phyloP scores from a whole-genome alignment of 306 rosid species.

The Sicyos edulis region DNA sequence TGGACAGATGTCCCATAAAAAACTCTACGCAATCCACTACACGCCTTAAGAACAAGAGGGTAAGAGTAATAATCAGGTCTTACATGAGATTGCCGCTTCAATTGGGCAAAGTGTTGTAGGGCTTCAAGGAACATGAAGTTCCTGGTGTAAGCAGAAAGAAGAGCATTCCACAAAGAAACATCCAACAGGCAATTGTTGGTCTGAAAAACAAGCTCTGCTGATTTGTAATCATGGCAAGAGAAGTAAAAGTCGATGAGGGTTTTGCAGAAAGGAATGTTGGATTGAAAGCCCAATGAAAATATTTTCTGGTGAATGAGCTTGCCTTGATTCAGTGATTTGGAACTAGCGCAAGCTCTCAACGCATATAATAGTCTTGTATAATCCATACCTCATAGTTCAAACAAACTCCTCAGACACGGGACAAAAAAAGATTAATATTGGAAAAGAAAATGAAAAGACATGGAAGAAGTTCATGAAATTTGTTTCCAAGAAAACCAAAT shows the following conservation, averaged over 20 bases:
- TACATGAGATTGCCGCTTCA: constrained; percentile 31
- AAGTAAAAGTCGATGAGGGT: constrained; percentile 50
- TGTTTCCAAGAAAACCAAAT: neutral
- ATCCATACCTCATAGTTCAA: constrained; percentile 33
- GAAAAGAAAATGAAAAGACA: neutral
- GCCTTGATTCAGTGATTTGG: constrained; percentile 46
- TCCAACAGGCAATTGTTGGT: constrained; percentile 36
- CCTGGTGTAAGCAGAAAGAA: constrained; percentile 58
- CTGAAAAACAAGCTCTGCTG: constrained; percentile 47
- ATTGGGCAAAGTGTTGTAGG: constrained; percentile 40
- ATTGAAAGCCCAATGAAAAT: constrained; percentile 48
- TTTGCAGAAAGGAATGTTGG: constrained; percentile 40
- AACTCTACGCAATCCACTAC: constrained; percentile 46
- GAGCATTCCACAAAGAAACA: constrained; percentile 66
- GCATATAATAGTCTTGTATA: constrained; percentile 37
- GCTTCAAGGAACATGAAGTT: constrained; percentile 59
- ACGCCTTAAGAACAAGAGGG: constrained; percentile 71
- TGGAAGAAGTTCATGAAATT: neutral
- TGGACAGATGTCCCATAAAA: constrained; percentile 45
- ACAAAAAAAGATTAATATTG: too few relatives aligned
- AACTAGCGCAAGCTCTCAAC: constrained; percentile 39
- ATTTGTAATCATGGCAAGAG: constrained; percentile 37
- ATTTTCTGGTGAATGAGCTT: constrained; percentile 59
- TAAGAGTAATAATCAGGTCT: constrained; percentile 57
- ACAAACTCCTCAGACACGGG: too few relatives aligned